These are phyloP conservation scores for Ascoidea tarda DNA, from an alignment of 805 yeast species.

Conservation along the genomic window DNA sequence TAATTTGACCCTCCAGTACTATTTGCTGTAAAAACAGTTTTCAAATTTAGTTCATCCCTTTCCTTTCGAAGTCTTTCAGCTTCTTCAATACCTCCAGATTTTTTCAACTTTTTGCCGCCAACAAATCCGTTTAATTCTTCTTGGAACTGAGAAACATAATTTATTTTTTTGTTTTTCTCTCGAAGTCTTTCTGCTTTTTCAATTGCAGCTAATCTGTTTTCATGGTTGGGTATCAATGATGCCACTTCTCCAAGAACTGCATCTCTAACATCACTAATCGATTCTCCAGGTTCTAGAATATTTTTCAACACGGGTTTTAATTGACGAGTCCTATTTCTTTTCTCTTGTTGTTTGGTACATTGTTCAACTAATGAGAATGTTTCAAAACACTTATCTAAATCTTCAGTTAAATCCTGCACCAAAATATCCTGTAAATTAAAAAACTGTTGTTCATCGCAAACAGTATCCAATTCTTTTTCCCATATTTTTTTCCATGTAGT, in stretches of 20 bases:
- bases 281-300: conserved; percentile 49
- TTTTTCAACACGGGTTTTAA: conserved; percentile 20
- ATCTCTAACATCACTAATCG: conserved; percentile 46
- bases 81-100: conserved; percentile 83
- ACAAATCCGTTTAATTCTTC: conserved; percentile 82
- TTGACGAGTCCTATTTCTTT: conserved; percentile 18
- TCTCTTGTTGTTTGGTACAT: conserved; percentile 67
- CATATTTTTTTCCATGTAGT: conserved; percentile 83
- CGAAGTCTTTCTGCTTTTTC: conserved; percentile 75
- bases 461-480: conserved; percentile 82
- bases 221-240: conserved; percentile 73
- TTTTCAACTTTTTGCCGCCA: conserved; percentile 58
- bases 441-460: conserved; percentile 89
- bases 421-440: conserved; percentile 83
- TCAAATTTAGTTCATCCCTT: conserved; percentile 61
- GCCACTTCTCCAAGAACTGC: conserved; percentile 73
- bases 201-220: conserved; percentile 75
- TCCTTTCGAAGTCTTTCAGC: conserved; percentile 53
- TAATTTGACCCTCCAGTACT: too few relatives aligned
- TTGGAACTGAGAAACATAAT: conserved; percentile 51
- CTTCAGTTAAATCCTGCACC: conserved; percentile 65
- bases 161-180: conserved; percentile 48
- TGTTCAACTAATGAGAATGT: conserved; percentile 72
- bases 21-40: conserved; percentile 26
- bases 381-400: conserved; percentile 64